A percentile compares a stretch with the other conserved stretches of the same genome.
These are phyloP conservation scores for Exophiala oligosperma DNA, from an alignment of 2,329 filamentous ascomycete species.

Conservation along the genomic window DNA sequence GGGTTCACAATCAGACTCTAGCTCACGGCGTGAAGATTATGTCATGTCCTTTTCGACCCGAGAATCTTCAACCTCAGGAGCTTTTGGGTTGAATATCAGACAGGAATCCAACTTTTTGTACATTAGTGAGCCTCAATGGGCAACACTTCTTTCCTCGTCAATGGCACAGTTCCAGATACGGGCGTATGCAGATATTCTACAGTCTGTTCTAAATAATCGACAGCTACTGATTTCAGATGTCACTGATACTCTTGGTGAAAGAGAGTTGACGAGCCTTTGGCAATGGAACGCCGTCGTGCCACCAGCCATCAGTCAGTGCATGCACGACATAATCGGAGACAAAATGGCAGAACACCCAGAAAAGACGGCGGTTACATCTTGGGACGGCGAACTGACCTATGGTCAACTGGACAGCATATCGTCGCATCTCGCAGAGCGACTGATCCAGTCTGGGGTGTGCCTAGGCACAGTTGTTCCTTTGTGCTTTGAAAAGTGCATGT, in stretches of 20 bases:
- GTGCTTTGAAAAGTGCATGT: conserved; percentile 44
- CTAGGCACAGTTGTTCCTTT: conserved; percentile 40
- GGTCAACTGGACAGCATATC: conserved; percentile 33
- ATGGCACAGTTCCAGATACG: conserved; percentile 8
- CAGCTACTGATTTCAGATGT: conserved; percentile 10
- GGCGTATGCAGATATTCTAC: conserved; percentile 21
- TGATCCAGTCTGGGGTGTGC: conserved; percentile 39
- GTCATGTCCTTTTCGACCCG: background rate
- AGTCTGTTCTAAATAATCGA: conserved; percentile 9
- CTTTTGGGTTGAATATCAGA: background rate
- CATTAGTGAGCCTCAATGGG: background rate
- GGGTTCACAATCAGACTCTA: too few relatives aligned
- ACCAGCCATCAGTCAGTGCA: conserved; percentile 20
- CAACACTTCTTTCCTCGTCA: background rate
- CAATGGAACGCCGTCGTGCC: conserved; percentile 27
- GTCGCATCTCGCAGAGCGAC: conserved; percentile 37
- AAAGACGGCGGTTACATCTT: conserved; percentile 35
- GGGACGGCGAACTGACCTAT: conserved; percentile 42
- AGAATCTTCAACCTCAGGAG: background rate
- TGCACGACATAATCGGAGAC: conserved; percentile 17
- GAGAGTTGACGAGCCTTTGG: conserved; percentile 26
- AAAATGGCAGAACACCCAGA: background rate
- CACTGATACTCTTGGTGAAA: conserved; percentile 1
- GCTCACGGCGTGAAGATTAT: too few relatives aligned
- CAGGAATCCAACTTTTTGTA: background rate